Evolutionary conservation across 2,329 filamentous ascomycete species (phyloP), one percentile per base, ranked within the genome.

Genomic region (Cladosporium sp.): DNA sequence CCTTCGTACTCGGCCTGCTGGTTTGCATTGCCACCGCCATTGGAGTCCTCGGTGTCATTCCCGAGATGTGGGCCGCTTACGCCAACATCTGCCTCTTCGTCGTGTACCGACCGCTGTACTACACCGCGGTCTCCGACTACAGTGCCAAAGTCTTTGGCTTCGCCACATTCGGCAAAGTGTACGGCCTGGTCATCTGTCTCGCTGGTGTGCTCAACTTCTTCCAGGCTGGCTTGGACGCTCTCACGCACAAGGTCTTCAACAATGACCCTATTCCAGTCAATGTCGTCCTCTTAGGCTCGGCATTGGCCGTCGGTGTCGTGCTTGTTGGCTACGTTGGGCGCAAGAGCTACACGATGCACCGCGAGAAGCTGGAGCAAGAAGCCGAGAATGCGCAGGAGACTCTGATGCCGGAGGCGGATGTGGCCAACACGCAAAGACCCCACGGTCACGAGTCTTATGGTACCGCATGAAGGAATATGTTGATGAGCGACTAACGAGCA

Each of bases 71-170:
- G 85, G 88, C 89, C 0, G 91, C 89, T 0, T 96, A 96, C 71
- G 82, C 84, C 16, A 93, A 93, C 70, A 82, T 97, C 62, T 80
- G 83, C 55, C 84, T 97, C 11, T 96, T 97, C 74, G 91, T 95
- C 12, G 78, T 96, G 26, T 93, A 95, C 73, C 87, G 93, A 0
- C 93, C 93, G 0, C 88, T 97, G 33, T 97, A 96, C 79, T 97
- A 97, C 80, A 96, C 92, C 0, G 88, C 92, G 8, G 91, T 97
- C 66, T 94, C 84, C 29, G 93, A 97, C 79, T 96, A 96, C 77
- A 86, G 88, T 23, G 92, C 92, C 67, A 96, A 96, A 79, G 92
- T 97, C 40, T 97, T 97, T 76, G 93, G 93, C 18, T 96, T 96
- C 79, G 85, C 88, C 67, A 96, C 92, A 0, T 97, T 97, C 71